Evolutionary conservation across 2,329 filamentous ascomycete species (phyloP), one percentile per base, ranked within the genome.

Genomic region (Colletotrichum tamarilloi): DNA sequence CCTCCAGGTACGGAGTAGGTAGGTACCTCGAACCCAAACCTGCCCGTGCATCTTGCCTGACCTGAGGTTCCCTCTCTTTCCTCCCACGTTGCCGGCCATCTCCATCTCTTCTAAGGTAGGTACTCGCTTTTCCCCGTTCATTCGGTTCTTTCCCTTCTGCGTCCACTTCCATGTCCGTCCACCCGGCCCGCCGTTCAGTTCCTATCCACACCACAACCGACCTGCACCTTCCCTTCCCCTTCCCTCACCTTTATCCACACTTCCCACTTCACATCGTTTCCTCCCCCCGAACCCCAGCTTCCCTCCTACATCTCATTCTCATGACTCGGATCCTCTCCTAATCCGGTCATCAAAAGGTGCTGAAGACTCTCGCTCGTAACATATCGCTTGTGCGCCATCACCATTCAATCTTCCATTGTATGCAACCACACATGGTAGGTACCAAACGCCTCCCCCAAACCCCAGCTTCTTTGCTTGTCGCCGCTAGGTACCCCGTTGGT

Each of bases 271-370:
- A 52, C 65, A 52, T 63, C 35, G 14, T 42, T 56, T 49, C 69
- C 71, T 66, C 56, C 49, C 53, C 22, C 52, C 60, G 35, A 64
- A 68, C 70, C 64, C 68, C 70, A 52, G 64, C 42, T 65, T 68
- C 63, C 30, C 69, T 73, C 52, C 56, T 55, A 49, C 69, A 68
- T 49, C 59, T n/a, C 35, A 60, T 30, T 49, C 42, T 35, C 63
- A 67, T 74, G 68, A 74, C 72, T 63, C 68, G 57, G 46, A 59
- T 65, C 53, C 14, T 62, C 68, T 58, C 68, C 58, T 35, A 62
- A 60, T 62, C 56, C 67, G 46, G 67, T 38, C 28, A 67, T 58
- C 59, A 26, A 22, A 65, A 70, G 55, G 55, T 30, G 26, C 52
- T 28, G 32, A 49, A 30, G 35, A 70, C 46, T 26, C 22, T 55